Percentiles rank a stretch among this genome's conserved stretches.
These are phyloP conservation scores for Butyriboletus appendiculatus DNA, from an alignment of 1,284 basidiomycete species.

Conservation along the genomic window DNA sequence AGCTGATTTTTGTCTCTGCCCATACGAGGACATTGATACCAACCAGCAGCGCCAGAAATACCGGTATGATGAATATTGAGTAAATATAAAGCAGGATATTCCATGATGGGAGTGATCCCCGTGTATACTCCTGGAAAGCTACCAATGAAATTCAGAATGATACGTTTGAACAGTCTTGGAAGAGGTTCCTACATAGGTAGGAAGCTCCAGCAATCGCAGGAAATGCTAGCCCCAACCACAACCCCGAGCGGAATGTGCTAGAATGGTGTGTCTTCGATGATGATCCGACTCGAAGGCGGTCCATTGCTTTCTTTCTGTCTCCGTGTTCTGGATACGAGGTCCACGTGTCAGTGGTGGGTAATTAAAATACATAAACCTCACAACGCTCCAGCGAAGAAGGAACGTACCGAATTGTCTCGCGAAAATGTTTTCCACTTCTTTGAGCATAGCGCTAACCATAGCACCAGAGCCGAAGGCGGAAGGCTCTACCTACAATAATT, in stretches of 20 bases:
- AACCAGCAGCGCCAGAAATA: constrained; percentile 78
- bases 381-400: background rate
- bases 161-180: background rate
- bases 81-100: constrained; percentile 81
- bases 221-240: constrained; percentile 75
- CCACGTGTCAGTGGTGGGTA: background rate
- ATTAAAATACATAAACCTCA: background rate
- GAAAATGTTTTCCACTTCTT: constrained; percentile 74
- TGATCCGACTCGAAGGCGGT: constrained; percentile 61
- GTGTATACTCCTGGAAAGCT: constrained; percentile 66
- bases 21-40: constrained; percentile 83
- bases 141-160: constrained; percentile 1
- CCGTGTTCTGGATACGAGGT: constrained; percentile 65
- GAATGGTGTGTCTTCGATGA: constrained; percentile 70
- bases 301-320: constrained; percentile 78
- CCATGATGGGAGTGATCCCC: constrained; percentile 68
- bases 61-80: constrained; percentile 72
- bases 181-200: constrained; percentile 55
- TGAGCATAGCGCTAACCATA: constrained; percentile 65
- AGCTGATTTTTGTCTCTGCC: constrained; percentile 80
- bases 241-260: constrained; percentile 75
- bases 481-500: constrained; percentile 53
- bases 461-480: constrained; percentile 63
- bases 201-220: constrained; percentile 76
- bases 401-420: constrained; percentile 71